phyloP scores from a whole-genome alignment of 192 early-diverging fungal genomes.

The Coemansia sp. region DNA sequence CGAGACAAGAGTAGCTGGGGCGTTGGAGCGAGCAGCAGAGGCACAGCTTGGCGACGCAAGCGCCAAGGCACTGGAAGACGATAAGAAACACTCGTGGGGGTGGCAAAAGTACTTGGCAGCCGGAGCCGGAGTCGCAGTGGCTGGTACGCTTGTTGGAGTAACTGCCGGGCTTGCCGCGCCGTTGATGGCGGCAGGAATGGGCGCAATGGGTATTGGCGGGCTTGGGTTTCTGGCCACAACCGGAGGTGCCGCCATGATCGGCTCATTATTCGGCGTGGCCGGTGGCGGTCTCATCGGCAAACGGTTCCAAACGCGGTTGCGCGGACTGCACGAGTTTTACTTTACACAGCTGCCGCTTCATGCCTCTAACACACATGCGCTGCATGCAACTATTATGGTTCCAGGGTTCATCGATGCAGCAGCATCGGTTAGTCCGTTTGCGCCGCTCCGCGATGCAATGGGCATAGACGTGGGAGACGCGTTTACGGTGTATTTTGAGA shows the following conservation, averaged over 20 bases:
- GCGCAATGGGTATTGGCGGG: constrained; percentile 50
- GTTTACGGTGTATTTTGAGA: constrained; percentile 55
- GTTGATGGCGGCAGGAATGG: constrained; percentile 56
- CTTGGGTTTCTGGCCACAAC: constrained; percentile 49
- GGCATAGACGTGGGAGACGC: constrained; percentile 49
- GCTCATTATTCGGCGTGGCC: constrained; percentile 55
- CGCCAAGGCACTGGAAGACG: no score
- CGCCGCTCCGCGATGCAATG: constrained; percentile 18
- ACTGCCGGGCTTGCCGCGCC: constrained; percentile 56
- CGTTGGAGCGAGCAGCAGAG: no score
- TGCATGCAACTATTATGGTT: constrained; percentile 53
- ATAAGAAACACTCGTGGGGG: no score
- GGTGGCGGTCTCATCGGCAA: constrained; percentile 55
- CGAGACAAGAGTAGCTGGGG: no score
- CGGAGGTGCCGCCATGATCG: constrained; percentile 52
- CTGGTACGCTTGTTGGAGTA: no score
- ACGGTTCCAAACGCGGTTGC: constrained; percentile 43
- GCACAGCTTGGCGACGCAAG: no score
- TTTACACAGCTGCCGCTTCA: constrained; percentile 33
- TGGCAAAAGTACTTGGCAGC: no score
- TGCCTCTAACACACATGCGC: constrained; percentile 15
- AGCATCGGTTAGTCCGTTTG: constrained; percentile 32
- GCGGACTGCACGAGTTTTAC: constrained; percentile 47
- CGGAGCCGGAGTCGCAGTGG: no score
- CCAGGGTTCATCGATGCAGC: constrained; percentile 50